Conservation (phyloP, 768 basidiomycete species). For the Collybiopsis confluens region DNA sequence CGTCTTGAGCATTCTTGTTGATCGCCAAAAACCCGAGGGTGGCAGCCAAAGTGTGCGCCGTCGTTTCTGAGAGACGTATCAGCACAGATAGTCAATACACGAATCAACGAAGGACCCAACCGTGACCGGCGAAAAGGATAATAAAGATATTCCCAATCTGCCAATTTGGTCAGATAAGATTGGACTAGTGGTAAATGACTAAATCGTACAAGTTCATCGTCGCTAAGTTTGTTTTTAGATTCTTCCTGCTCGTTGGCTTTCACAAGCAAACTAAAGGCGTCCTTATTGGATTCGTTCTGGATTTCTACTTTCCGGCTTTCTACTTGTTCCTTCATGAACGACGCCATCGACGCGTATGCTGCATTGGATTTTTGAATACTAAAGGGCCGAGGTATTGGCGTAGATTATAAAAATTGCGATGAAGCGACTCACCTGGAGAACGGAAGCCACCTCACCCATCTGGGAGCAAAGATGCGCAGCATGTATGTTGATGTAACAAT, state of each 20-base stretch:
- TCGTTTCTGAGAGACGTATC: conserved; percentile 34
- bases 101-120: conserved; percentile 20
- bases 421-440: conserved; percentile 25
- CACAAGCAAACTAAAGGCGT: conserved; percentile 41
- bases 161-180: background rate
- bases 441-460: conserved; percentile 34
- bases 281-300: conserved; percentile 15
- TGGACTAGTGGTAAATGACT: background rate
- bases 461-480: conserved; percentile 24
- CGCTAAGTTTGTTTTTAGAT: conserved; percentile 33
- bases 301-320: conserved; percentile 28
- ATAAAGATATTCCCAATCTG: conserved; percentile 52
- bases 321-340: conserved; percentile 37
- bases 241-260: conserved; percentile 42
- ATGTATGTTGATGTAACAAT: conserved; percentile 27
- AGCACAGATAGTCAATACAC: background rate
- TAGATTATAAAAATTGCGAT: no score
- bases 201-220: conserved; percentile 35
- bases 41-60: conserved; percentile 44
- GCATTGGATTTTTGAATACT: conserved; percentile 24
- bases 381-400: background rate
- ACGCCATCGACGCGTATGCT: conserved; percentile 26
- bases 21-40: conserved; percentile 43
- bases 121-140: conserved; percentile 57
- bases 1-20: conserved; percentile 43